Evolutionary conservation across 2,329 filamentous ascomycete genomes (phyloP).

Genomic region (Pseudonectria foliicola): DNA sequence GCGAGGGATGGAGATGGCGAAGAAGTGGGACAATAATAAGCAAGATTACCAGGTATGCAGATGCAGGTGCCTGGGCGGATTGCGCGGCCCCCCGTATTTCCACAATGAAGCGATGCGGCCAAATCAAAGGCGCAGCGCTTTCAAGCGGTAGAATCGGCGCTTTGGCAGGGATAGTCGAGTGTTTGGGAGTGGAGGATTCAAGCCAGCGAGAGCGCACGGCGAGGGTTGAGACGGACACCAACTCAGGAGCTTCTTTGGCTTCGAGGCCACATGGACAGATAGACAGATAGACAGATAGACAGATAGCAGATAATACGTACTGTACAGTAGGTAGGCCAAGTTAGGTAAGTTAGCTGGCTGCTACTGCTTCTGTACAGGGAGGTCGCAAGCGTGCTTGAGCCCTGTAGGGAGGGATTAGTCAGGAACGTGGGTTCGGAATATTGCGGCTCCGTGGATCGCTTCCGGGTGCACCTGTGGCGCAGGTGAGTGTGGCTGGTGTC

Average conservation of each 20-base stretch:
- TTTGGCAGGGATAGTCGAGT: too few species aligned
- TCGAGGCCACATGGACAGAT: slow-evolving; percentile 11
- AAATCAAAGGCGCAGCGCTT: too few species aligned
- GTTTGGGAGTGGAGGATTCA: slow-evolving; percentile 6
- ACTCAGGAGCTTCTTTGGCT: slow-evolving; percentile 18
- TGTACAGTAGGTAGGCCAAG: too few species aligned
- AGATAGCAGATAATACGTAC: too few species aligned
- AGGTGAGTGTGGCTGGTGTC: too few species aligned
- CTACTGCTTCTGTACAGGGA: too few species aligned
- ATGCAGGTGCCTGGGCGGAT: neutral
- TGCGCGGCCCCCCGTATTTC: slow-evolving; percentile 1
- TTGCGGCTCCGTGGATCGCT: neutral
- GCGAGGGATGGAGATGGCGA: slow-evolving; percentile 8
- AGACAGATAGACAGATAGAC: too few species aligned
- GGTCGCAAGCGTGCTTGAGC: too few species aligned
- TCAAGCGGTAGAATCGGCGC: neutral
- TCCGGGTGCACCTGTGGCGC: too few species aligned
- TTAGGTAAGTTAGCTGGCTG: too few species aligned
- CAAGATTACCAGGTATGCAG: slow-evolving; percentile 1
- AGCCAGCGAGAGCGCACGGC: slow-evolving; percentile 13
- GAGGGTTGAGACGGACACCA: slow-evolving; percentile 9
- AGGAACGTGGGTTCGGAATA: neutral
- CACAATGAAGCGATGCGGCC: too few species aligned
- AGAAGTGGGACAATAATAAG: slow-evolving; percentile 6
- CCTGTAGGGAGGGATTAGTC: too few species aligned